Evolutionary conservation across 2,329 filamentous ascomycete genomes (phyloP), one percentile per base, ranked within the genome.

Genomic region (Pseudogymnoascus sp.): DNA sequence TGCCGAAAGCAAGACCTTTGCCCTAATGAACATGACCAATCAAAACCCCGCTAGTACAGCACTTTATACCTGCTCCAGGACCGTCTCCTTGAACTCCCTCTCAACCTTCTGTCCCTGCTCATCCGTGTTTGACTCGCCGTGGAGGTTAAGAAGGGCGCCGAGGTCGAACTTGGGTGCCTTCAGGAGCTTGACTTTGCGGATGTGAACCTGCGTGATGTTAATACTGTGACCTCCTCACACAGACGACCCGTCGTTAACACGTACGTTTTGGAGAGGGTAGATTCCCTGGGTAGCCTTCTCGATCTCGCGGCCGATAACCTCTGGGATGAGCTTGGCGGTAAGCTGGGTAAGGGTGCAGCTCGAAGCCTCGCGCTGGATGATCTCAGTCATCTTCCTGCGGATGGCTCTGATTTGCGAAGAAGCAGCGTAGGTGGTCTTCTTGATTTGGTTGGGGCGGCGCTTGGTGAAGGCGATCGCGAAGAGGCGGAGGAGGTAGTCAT

Each of bases 401-500:
- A 99, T 99, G 72, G 90, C 88, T 71, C 93, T 90, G 80, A 97
- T 97, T 83, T 99, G 94, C 69, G 94, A 97, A 69, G 91, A 92
- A 70, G 89, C 89, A 72, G 94, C 94, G 78, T 99, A 99, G 78
- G 94, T 99, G 75, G 94, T 99, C 90, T 97, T 99, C 90, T 96
- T 96, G 85, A 99, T 93, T 86, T 99, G 94, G 86, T 97, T 99
- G 74, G 91, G 92, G 76, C 94, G 89, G 80, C 92, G 87, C 90
- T 97, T 97, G 81, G 94, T 99, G 86, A 99, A 99, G 73, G 91
- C 94, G 73, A 99, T 99, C 78, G 91, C 91, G 84, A 99, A 99
- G 73, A 99, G 88, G 75, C 94, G 91, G 81, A 99, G 87, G 78
- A 97, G 92, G 85, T 99, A 97, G 82, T 99, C 94, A 78, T 99